Evolutionary conservation across 192 early-diverging fungal genomes (phyloP).

Genomic region (Coemansia sp.): DNA sequence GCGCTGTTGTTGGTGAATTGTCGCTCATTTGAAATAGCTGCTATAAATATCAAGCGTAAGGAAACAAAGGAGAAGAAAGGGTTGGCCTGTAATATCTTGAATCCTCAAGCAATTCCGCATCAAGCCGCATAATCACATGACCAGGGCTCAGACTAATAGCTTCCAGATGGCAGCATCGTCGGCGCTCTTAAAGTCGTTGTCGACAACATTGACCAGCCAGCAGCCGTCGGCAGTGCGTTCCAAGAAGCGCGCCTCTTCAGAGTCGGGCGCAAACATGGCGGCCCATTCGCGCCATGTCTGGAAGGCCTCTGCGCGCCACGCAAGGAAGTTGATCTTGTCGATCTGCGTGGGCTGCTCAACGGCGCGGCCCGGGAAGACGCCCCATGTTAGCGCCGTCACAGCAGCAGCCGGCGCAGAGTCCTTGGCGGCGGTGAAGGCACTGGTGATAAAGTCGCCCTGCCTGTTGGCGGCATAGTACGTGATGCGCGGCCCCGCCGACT

Average conservation of each 20-base stretch:
- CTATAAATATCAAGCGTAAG: no score
- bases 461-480: constrained; percentile 92
- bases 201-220: constrained; percentile 92
- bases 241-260: constrained; percentile 60
- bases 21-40: constrained; percentile 7
- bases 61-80: no score
- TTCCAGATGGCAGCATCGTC: constrained; percentile 45
- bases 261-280: constrained; percentile 60
- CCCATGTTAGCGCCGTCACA: constrained; percentile 88
- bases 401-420: constrained; percentile 10
- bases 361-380: constrained; percentile 96
- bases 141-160: constrained; percentile 23
- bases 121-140: no score
- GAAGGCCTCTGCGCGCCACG: constrained; percentile 97
- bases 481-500: constrained; percentile 60
- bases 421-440: constrained; percentile 25
- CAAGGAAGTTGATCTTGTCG: constrained; percentile 87
- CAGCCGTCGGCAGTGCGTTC: constrained; percentile 65
- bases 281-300: constrained; percentile 93
- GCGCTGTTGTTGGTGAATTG: background rate
- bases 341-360: constrained; percentile 96
- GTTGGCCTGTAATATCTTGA: no score
- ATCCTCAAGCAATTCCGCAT: no score
- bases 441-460: constrained; percentile 70
- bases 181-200: constrained; percentile 85